Base-by-base conservation (phyloP, 1,284 basidiomycete species). In the Puccinia coronata region DNA sequence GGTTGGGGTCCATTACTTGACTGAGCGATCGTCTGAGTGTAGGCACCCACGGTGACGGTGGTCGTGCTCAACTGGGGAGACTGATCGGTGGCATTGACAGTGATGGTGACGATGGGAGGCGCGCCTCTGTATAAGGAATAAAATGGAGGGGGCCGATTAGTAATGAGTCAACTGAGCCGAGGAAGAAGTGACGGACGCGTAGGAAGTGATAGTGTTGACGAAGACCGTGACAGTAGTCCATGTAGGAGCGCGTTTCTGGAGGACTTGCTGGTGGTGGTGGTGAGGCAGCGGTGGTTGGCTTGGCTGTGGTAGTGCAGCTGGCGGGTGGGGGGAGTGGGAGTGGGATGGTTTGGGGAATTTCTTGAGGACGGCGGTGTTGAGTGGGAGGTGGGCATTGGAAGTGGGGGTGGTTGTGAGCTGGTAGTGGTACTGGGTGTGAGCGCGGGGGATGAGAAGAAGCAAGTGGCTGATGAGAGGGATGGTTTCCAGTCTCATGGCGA, bases 221-320 rank as follows among this genome's bases (percentile, higher is more conserved):
- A 63, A 63, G 55, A 76, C 57, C 20, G 55, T 76, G 41, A 63
- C 53, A 18, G 57, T 76, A 41, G 73, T 39, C 39, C 57, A 75
- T 25, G 11, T n/a, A 18, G 51, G 36, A 20, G 51, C 51, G 41
- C 73, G 55, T 47, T 61, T 75, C 25, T 61, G 53, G 41, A 75
- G 73, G 25, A 20, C 12, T 16, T 43, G 61, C 31, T 65, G 61
- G 12, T 39, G 61, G 16, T 34, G 34, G 39, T 16, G 18, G 61
- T 16, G 1, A 5, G 28, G 43, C 16, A 16, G 43, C 43, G 28
- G 43, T 43, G 43, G 43, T 16, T 43, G 43, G 43, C 8, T 43
- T 16, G 43, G 43, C 43, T 43, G 43, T n/a, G n/a, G n/a, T n/a
- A n/a, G n/a, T n/a, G n/a, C n/a, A 43, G 43, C 20, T 36, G 61